Conservation (phyloP, 176 grass and related monocot species). For the Pontederia crassipes region DNA sequence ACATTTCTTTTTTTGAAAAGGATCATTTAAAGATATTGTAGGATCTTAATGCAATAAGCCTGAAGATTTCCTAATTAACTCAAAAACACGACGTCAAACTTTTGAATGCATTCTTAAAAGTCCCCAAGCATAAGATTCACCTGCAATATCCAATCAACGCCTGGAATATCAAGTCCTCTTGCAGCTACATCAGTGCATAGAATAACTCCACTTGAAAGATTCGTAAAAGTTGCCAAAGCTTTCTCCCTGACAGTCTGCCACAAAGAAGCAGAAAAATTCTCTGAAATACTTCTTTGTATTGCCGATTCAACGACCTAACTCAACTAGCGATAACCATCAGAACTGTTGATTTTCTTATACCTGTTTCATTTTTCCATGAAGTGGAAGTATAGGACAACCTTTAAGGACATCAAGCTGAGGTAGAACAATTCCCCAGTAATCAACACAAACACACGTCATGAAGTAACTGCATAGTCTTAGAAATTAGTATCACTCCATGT, state of each 20-base stretch:
- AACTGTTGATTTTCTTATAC: conserved; percentile 14
- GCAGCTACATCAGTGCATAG: conserved; percentile 98
- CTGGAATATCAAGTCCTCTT: conserved; percentile 96
- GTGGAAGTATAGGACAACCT: conserved; percentile 68
- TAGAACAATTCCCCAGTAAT: conserved; percentile 82
- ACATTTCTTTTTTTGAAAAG: no score
- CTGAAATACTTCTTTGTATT: no score
- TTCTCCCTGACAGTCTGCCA: conserved; percentile 74
- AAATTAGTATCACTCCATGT: neutral
- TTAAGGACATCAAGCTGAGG: conserved; percentile 46
- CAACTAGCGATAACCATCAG: no score
- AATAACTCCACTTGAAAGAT: conserved; percentile 78
- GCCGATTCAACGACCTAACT: no score
- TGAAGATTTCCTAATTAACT: no score
- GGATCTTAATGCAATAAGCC: no score
- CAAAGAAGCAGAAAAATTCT: neutral
- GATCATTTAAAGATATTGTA: no score
- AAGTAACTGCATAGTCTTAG: conserved; percentile 50
- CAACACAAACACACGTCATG: conserved; percentile 95
- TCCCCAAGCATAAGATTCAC: conserved; percentile 20
- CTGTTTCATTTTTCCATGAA: conserved; percentile 99
- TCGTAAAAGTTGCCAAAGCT: conserved; percentile 69
- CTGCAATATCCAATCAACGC: conserved; percentile 93
- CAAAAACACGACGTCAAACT: no score
- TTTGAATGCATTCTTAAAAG: no score